phyloP scores from a whole-genome alignment of 2,329 filamentous ascomycete genomes.

The Alternaria infectoria region DNA sequence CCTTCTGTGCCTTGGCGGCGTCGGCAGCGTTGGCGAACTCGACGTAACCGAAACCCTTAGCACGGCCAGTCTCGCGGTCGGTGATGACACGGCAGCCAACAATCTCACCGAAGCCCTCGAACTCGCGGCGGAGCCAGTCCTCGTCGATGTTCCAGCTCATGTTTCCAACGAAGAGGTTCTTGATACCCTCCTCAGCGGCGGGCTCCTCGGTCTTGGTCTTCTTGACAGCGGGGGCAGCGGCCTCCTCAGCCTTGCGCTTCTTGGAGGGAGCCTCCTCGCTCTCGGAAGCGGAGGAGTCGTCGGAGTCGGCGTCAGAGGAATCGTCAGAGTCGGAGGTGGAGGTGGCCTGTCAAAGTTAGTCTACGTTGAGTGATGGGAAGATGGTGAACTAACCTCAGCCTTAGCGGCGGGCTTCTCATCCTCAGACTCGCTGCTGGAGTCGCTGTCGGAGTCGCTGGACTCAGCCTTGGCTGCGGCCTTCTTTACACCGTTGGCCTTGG shows the following conservation, averaged over 20 bases:
- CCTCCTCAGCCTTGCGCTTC: constrained; percentile 71
- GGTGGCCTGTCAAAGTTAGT: constrained; percentile 36
- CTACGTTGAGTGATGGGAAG: not conserved
- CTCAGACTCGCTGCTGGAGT: constrained; percentile 40
- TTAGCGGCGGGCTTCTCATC: constrained; percentile 36
- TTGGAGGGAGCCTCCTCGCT: constrained; percentile 57
- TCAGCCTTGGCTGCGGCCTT: constrained; percentile 43
- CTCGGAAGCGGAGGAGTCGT: constrained; percentile 38
- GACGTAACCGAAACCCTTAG: constrained; percentile 92
- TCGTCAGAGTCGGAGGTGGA: constrained; percentile 16
- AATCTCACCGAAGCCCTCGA: constrained; percentile 78
- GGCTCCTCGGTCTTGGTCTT: constrained; percentile 68
- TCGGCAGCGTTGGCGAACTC: constrained; percentile 75
- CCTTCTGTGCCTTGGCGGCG: constrained; percentile 74
- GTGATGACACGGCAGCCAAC: constrained; percentile 79
- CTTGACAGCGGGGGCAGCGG: constrained; percentile 63
- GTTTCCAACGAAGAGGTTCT: constrained; percentile 87
- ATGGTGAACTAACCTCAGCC: constrained; percentile 40
- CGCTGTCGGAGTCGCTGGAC: constrained; percentile 41
- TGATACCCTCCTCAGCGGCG: constrained; percentile 55
- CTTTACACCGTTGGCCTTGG: constrained; percentile 43
- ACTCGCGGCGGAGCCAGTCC: constrained; percentile 78
- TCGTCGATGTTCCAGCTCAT: constrained; percentile 92
- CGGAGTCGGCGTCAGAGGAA: constrained; percentile 47
- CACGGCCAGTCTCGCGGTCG: constrained; percentile 79